Percentiles rank a stretch among this genome's conserved stretches.
Conservation (phyloP, 2,329 filamentous ascomycete genomes). For the Cladosporium sp. region DNA sequence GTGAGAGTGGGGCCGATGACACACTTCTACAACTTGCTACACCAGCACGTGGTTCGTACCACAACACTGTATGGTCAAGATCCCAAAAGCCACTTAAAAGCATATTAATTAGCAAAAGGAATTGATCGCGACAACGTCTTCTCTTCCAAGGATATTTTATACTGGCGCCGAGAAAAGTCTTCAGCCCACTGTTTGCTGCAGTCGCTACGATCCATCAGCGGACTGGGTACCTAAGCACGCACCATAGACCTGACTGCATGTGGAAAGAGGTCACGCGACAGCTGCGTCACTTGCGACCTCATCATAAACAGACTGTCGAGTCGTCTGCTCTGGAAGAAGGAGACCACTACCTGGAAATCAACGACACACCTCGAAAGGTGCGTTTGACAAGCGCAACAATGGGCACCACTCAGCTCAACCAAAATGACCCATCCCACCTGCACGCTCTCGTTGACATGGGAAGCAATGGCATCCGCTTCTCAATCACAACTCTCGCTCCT, state of each 20-base stretch:
- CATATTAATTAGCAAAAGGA: not conserved
- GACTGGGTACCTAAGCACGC: not conserved
- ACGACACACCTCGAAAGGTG: too few relatives aligned
- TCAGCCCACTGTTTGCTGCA: not conserved
- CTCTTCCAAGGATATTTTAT: too few relatives aligned
- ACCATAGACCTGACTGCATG: not conserved
- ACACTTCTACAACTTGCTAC: not conserved
- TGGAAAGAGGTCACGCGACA: not conserved
- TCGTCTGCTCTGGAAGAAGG: not conserved
- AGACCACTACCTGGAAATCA: not conserved
- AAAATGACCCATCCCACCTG: constrained; percentile 17
- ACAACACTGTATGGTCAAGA: not conserved
- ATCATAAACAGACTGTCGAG: too few relatives aligned
- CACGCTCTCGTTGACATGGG: constrained; percentile 34
- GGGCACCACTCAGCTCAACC: not conserved
- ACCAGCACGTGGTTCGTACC: not conserved
- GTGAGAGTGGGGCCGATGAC: constrained; percentile 1
- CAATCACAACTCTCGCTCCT: constrained; percentile 74
- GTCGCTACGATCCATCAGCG: not conserved
- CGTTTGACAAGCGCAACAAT: not conserved
- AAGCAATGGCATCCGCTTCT: constrained; percentile 91
- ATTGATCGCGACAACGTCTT: not conserved
- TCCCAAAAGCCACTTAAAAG: not conserved
- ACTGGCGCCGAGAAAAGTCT: not conserved
- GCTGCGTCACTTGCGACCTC: too few relatives aligned